These are phyloP conservation scores for Helianthus annuus DNA, from an alignment of 129 eudicot species.

Conservation along the genomic window HanXRQr2.0-SUNRISE NC_035440.2:511023-511522, in stretches of 20 bases:
- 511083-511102: slow-evolving; percentile 92
- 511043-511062: slow-evolving; percentile 96
- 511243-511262: slow-evolving; percentile 98
- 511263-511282: slow-evolving; percentile 93
- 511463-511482: background rate
- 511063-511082: slow-evolving; percentile 95
- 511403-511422: background rate
- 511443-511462: background rate
- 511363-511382: slow-evolving; percentile 96
- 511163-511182: background rate
- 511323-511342: slow-evolving; percentile 74
- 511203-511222: slow-evolving; percentile 68
- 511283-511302: slow-evolving; percentile 54
- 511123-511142: slow-evolving; percentile 56
- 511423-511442: too few species aligned
- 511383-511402: background rate
- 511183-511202: background rate
- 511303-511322: slow-evolving; percentile 44
- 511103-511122: slow-evolving; percentile 99
- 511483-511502: background rate
- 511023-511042: slow-evolving; percentile 94
- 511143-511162: slow-evolving; percentile 9
- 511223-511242: slow-evolving; percentile 98
- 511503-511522: background rate
- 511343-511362: slow-evolving; percentile 97